A percentile compares a stretch with the other conserved stretches of the same genome.
phyloP scores from a whole-genome alignment of 768 basidiomycete species.

The Mycena alexandri region DNA sequence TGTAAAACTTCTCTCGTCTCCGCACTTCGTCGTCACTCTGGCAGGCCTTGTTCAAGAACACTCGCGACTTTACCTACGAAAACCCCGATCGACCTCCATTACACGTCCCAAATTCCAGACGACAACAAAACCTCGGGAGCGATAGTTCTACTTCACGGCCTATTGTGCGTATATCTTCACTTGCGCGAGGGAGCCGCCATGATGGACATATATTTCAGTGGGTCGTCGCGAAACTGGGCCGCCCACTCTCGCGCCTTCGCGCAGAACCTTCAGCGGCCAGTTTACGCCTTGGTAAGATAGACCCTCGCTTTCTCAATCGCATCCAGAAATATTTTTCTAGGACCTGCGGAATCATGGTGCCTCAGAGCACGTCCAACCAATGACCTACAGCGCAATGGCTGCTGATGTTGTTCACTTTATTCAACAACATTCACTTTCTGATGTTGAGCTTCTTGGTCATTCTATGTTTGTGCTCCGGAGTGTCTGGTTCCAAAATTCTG shows the following conservation, averaged over 20 bases:
- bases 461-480: slow-evolving; percentile 75
- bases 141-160: slow-evolving; percentile 71
- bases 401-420: slow-evolving; percentile 81
- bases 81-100: slow-evolving; percentile 31
- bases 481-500: background rate
- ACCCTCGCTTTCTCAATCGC: no score
- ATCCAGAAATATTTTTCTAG: slow-evolving; percentile 48
- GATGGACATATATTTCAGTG: slow-evolving; percentile 57
- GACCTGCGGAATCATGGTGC: slow-evolving; percentile 92
- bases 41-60: background rate
- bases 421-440: slow-evolving; percentile 60
- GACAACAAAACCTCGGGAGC: slow-evolving; percentile 52
- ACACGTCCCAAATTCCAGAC: slow-evolving; percentile 34
- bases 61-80: background rate
- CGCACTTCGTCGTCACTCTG: background rate
- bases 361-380: slow-evolving; percentile 80
- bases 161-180: slow-evolving; percentile 61
- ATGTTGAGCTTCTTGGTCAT: slow-evolving; percentile 86
- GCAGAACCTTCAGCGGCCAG: slow-evolving; percentile 70
- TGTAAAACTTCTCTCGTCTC: no score
- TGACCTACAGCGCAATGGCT: slow-evolving; percentile 86
- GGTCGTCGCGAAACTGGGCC: slow-evolving; percentile 91
- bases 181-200: background rate
- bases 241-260: slow-evolving; percentile 83
- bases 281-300: slow-evolving; percentile 74